Evolutionary conservation across 139 green algal species (phyloP).

Genomic region (Micractinium conductrix): DNA sequence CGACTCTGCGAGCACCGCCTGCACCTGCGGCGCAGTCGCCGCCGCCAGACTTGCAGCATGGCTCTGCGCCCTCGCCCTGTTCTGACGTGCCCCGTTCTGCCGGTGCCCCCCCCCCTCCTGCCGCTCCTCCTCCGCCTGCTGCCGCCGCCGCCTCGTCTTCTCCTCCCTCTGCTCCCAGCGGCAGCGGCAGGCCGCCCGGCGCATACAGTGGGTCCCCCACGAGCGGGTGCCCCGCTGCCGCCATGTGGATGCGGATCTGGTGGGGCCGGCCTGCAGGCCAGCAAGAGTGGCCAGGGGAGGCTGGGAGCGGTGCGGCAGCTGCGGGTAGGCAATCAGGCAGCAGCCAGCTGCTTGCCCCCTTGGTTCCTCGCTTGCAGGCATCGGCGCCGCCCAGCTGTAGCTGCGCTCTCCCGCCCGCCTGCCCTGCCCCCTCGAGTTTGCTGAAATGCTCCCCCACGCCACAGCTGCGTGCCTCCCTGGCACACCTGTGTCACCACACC

Average conservation of each 20-base stretch:
- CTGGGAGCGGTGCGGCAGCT: not conserved
- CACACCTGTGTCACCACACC: not conserved
- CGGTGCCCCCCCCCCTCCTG: not conserved
- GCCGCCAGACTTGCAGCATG: too few relatives aligned
- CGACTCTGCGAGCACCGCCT: not conserved
- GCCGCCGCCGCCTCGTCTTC: not conserved
- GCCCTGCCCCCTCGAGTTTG: too few relatives aligned
- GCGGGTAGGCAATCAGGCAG: not conserved
- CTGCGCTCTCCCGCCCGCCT: too few relatives aligned
- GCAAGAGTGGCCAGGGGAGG: not conserved
- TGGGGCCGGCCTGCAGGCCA: slow-evolving; percentile 72
- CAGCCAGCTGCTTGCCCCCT: too few relatives aligned
- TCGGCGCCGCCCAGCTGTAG: too few relatives aligned
- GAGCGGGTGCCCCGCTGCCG: slow-evolving; percentile 65
- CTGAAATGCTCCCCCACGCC: too few relatives aligned
- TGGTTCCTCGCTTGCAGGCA: too few relatives aligned
- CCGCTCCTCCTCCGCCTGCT: not conserved
- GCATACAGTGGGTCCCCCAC: slow-evolving; percentile 79
- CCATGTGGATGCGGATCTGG: slow-evolving; percentile 84
- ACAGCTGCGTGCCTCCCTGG: not conserved
- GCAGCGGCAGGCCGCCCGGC: slow-evolving; percentile 48
- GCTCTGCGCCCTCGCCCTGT: not conserved
- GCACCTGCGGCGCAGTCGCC: not conserved
- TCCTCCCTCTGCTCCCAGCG: not conserved
- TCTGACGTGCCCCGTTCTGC: slow-evolving; percentile 1